phyloP scores from a whole-genome alignment of 208 protist species.

The Acanthamoeba triangularis region DNA sequence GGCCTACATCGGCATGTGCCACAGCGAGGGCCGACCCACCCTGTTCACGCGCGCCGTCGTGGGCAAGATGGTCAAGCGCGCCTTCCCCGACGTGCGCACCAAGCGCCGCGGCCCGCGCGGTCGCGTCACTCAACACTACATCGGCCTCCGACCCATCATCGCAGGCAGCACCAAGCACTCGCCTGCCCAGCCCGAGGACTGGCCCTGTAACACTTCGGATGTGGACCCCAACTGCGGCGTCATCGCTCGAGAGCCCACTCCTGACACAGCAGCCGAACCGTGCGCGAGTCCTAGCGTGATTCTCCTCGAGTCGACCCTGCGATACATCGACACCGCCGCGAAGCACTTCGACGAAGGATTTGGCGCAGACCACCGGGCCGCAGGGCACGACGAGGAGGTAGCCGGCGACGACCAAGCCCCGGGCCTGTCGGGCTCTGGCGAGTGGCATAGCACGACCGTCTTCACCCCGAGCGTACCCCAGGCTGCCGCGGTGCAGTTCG shows the following conservation, averaged over 20 bases:
- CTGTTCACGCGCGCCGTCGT: background rate
- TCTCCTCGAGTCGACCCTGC: background rate
- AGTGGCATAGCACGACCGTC: background rate
- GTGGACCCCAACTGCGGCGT: too few relatives aligned
- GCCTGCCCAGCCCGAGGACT: too few relatives aligned
- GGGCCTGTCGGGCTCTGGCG: background rate
- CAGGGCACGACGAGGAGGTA: too few relatives aligned
- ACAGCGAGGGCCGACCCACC: background rate
- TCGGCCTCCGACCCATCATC: background rate
- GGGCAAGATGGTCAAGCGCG: slow-evolving; percentile 64
- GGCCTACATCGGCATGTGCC: background rate
- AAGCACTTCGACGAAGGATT: too few relatives aligned
- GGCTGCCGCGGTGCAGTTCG: too few relatives aligned
- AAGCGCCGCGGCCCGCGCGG: background rate
- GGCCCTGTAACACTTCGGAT: too few relatives aligned
- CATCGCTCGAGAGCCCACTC: too few relatives aligned
- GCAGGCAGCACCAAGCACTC: too few relatives aligned
- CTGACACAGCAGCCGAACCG: background rate
- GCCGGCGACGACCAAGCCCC: background rate
- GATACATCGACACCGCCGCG: background rate
- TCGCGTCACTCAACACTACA: background rate
- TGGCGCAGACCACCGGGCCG: too few relatives aligned
- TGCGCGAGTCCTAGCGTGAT: background rate
- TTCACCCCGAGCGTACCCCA: too few relatives aligned
- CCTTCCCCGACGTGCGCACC: background rate